Base-by-base conservation (phyloP, 2,329 filamentous ascomycete species). In the Hymenotorrendiella dingleyae region DNA sequence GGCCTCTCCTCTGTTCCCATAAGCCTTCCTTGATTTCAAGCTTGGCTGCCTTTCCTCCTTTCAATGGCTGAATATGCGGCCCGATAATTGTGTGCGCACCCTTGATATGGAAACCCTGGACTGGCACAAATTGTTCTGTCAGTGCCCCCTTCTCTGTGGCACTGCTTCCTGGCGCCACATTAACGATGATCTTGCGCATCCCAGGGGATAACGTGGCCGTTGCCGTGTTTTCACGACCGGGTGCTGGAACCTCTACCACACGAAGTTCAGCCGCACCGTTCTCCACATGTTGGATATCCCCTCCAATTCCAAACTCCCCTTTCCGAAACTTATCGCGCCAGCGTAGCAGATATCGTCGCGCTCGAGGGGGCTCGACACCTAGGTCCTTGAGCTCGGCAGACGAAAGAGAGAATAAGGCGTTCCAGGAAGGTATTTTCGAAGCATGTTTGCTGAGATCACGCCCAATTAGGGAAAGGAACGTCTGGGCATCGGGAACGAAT, bases 391-490 rank as follows among this genome's bases (percentile, higher is more conserved):
- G 73, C 66, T 97, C 82, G 33, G 73, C 64, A 14, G 86, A 88
- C 17, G 79, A 82, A 51, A 93, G 73, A 34, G 82, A 82, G 74
- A 97, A 97, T 34, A 98, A 79, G 5, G 86, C 78, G 40, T 93
- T 84, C 93, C 93, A 97, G 9, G 84, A 83, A 2, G 86, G 80
- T 56, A 98, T 87, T 66, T 97, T 97, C 66, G 78, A 73, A 36
- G 84, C 78, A 69, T 96, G 87, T 60, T 84, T 80, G 59, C 76
- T 81, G 57, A 96, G 80, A 56, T 82, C 82, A 50, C 93, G 90
- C 55, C 93, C 93, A 66, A 97, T 96, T 46, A 96, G 73, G 26
- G 78, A 87, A 49, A 97, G 82, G 66, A 98, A 95, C 12, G 90
- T 93, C 55, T 74, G 63, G 29, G 88, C 80, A 62, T 96, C 83